Percentiles rank a stretch among this genome's conserved stretches.
Evolutionary conservation across 176 grass and related monocot genomes (phyloP).

Genomic region (Metroxylon sagu): DNA sequence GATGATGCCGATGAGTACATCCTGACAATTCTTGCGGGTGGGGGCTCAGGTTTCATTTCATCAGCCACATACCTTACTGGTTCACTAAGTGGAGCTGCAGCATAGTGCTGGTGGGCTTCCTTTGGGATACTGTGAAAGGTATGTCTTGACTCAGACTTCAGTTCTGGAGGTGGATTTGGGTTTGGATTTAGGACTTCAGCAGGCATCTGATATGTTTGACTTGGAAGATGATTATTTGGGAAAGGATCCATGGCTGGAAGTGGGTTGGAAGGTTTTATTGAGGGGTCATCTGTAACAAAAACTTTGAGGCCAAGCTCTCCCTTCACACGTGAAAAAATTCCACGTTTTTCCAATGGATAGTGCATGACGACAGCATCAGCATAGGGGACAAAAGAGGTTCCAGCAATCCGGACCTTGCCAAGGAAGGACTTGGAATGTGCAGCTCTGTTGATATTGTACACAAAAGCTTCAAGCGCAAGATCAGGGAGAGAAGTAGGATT

Average conservation of each 20-base stretch:
- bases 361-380: conserved; percentile 74
- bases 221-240: conserved; percentile 37
- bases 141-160: conserved; percentile 41
- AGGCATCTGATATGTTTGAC: conserved; percentile 37
- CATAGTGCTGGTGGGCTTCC: conserved; percentile 51
- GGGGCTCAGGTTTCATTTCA: conserved; percentile 61
- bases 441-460: conserved; percentile 65
- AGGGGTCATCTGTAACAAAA: conserved; percentile 78
- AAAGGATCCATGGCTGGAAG: conserved; percentile 63
- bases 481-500: conserved; percentile 63
- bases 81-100: conserved; percentile 33
- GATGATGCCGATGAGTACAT: conserved; percentile 72
- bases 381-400: conserved; percentile 81
- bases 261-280: conserved; percentile 73
- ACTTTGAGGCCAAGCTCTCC: conserved; percentile 85
- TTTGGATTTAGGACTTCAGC: conserved; percentile 40
- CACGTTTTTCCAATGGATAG: conserved; percentile 87
- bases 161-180: conserved; percentile 29
- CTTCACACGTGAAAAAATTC: conserved; percentile 86
- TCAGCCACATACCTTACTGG: conserved; percentile 47
- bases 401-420: conserved; percentile 85
- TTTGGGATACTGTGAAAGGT: conserved; percentile 74
- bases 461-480: conserved; percentile 78
- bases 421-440: conserved; percentile 52
- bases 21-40: conserved; percentile 58